These are phyloP conservation scores for Cicer cuneatum DNA, from an alignment of 306 rosid genomes.

Conservation along the genomic window DNA sequence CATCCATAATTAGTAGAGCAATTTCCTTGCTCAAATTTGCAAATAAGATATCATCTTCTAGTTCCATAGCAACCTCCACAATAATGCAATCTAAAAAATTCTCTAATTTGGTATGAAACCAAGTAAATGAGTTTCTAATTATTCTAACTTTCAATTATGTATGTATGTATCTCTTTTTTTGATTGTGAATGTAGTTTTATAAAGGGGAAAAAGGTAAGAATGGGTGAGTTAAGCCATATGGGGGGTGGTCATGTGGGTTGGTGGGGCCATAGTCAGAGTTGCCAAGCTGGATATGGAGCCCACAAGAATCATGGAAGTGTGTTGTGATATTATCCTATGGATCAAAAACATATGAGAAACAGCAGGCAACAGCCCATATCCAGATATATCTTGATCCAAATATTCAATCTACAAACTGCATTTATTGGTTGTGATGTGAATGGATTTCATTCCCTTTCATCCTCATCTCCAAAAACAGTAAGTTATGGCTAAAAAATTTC, in stretches of 20 bases:
- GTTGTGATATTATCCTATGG: constrained; percentile 64
- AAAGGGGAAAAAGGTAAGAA: constrained; percentile 48
- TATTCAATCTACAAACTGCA: constrained; percentile 38
- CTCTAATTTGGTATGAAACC: constrained; percentile 13
- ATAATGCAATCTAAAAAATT: constrained; percentile 1
- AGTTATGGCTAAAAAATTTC: constrained; percentile 48
- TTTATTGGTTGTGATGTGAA: constrained; percentile 40
- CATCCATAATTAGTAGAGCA: constrained; percentile 88
- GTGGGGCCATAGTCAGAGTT: constrained; percentile 72
- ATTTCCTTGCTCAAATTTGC: constrained; percentile 90
- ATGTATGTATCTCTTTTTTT: background rate
- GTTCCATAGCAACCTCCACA: constrained; percentile 65
- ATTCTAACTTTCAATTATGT: background rate
- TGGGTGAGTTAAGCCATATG: constrained; percentile 28
- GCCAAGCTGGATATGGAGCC: constrained; percentile 63
- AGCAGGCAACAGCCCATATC: constrained; percentile 60
- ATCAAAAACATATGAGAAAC: constrained; percentile 55
- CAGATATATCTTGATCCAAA: constrained; percentile 62
- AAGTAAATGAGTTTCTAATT: constrained; percentile 15
- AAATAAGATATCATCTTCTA: constrained; percentile 82
- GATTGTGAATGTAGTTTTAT: constrained; percentile 46
- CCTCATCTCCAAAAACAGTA: constrained; percentile 31
- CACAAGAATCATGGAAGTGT: constrained; percentile 62
- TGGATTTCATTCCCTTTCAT: constrained; percentile 44
- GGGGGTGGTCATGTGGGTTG: constrained; percentile 75